Evolutionary conservation across 2,329 filamentous ascomycete species (phyloP).

Genomic region (Fusarium sp.): DNA sequence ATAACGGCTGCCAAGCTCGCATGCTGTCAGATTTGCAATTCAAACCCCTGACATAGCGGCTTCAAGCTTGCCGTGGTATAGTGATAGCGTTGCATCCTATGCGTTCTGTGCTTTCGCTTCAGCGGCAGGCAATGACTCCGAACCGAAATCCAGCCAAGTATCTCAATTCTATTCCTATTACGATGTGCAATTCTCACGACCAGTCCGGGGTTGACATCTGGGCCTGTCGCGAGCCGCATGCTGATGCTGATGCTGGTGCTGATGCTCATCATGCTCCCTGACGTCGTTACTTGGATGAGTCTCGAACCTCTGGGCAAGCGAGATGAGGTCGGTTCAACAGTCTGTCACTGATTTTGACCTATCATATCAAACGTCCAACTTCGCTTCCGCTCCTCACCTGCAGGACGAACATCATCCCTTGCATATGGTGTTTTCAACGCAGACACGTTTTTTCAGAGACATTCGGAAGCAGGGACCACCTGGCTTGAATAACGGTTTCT

Average conservation of each 20-base stretch:
- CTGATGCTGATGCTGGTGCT: not conserved
- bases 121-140: conserved; percentile 26
- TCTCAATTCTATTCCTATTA: conserved; percentile 6
- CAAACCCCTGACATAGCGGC: conserved; percentile 31
- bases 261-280: conserved; percentile 13
- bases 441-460: conserved; percentile 38
- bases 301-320: conserved; percentile 17
- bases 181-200: conserved; percentile 2
- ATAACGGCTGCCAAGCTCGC: conserved; percentile 20
- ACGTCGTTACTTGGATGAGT: conserved; percentile 3
- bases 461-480: conserved; percentile 30
- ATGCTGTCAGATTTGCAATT: conserved; percentile 11
- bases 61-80: conserved; percentile 7
- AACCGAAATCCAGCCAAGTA: not conserved
- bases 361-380: conserved; percentile 5
- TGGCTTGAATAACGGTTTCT: conserved; percentile 22
- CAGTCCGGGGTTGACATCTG: conserved; percentile 15
- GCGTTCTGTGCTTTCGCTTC: conserved; percentile 5
- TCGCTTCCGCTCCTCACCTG: not conserved
- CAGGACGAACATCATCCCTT: conserved; percentile 16
- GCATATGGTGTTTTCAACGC: conserved; percentile 16
- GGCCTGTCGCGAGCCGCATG: conserved; percentile 20
- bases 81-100: conserved; percentile 29
- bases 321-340: conserved; percentile 1
- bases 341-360: conserved; percentile 12